phyloP scores from a whole-genome alignment of 2,329 filamentous ascomycete genomes.

The Dothiorella sarmentorum region DNA sequence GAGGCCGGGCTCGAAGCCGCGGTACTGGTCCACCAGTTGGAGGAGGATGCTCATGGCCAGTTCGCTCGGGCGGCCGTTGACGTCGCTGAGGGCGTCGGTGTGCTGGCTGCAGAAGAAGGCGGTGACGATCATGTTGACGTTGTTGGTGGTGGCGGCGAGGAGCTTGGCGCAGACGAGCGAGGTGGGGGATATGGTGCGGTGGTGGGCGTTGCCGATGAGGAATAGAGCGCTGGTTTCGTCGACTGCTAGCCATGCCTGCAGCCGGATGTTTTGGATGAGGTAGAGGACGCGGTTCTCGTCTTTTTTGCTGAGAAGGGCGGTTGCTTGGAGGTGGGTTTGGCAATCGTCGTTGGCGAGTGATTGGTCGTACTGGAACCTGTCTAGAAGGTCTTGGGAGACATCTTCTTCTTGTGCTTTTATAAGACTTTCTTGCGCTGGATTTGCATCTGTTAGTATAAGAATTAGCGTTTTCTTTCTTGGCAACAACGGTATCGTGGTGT shows the following conservation, averaged over 20 bases:
- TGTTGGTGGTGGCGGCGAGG: background rate
- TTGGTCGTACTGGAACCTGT: background rate
- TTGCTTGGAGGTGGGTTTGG: background rate
- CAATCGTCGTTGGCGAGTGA: background rate
- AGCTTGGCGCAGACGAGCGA: constrained; percentile 12
- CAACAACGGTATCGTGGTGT: no score
- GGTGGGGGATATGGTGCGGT: background rate
- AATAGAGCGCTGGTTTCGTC: constrained; percentile 14
- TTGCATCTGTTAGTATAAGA: no score
- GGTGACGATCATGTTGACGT: constrained; percentile 3
- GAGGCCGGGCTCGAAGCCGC: background rate
- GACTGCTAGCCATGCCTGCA: constrained; percentile 14
- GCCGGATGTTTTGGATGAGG: background rate
- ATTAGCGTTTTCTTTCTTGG: no score
- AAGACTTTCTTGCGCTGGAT: background rate
- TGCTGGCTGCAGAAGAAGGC: constrained; percentile 19
- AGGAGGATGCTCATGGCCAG: constrained; percentile 19
- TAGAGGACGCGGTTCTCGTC: constrained; percentile 1
- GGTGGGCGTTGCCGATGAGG: constrained; percentile 13
- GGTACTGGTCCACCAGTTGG: constrained; percentile 13
- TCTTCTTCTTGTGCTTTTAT: background rate
- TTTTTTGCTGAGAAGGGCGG: background rate
- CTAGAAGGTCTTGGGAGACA: background rate
- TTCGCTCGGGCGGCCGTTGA: constrained; percentile 1
- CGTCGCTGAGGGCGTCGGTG: constrained; percentile 3